A percentile compares a stretch with the other conserved stretches of the same genome.
Conservation (phyloP, 805 yeast genomes). For the Pichia occidentalis region DNA sequence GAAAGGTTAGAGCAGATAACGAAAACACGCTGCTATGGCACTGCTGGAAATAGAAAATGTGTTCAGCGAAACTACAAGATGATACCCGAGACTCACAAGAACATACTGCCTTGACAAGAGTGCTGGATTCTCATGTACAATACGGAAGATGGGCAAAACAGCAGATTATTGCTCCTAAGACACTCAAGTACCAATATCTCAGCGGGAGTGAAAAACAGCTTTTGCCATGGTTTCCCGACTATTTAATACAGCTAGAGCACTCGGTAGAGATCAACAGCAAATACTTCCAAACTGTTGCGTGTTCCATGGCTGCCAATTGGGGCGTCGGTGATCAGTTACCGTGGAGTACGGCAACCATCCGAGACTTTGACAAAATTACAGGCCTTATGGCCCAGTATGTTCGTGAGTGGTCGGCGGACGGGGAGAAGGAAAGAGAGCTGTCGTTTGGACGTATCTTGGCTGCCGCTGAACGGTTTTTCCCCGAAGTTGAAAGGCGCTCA, state of each 20-base stretch:
- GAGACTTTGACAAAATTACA: conserved; percentile 52
- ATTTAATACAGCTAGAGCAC: conserved; percentile 34
- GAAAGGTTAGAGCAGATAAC: too few relatives aligned
- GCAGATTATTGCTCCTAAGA: conserved; percentile 29
- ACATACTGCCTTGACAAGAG: conserved; percentile 27
- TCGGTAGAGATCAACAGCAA: conserved; percentile 40
- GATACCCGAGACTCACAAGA: too few relatives aligned
- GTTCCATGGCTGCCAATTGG: conserved; percentile 42
- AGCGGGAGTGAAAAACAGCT: conserved; percentile 35
- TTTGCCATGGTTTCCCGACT: conserved; percentile 44
- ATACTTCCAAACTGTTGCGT: conserved; percentile 39
- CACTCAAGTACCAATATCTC: conserved; percentile 31
- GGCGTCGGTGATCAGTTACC: conserved; percentile 33
- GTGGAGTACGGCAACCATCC: conserved; percentile 37
- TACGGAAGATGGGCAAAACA: conserved; percentile 32
- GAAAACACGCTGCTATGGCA: too few relatives aligned
- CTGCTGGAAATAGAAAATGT: too few relatives aligned
- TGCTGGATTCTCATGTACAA: conserved; percentile 26
- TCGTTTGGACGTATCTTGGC: conserved; percentile 35
- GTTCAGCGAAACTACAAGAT: too few relatives aligned
- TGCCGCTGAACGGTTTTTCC: conserved; percentile 32
- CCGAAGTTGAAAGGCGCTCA: conserved; percentile 32
- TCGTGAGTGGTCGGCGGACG: conserved; percentile 59
- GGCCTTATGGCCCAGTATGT: conserved; percentile 49
- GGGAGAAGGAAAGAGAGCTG: conserved; percentile 36